Percentiles rank a stretch among this genome's conserved stretches.
Evolutionary conservation across 2,329 filamentous ascomycete species (phyloP).

Genomic region (Calonectria multiphialidica): DNA sequence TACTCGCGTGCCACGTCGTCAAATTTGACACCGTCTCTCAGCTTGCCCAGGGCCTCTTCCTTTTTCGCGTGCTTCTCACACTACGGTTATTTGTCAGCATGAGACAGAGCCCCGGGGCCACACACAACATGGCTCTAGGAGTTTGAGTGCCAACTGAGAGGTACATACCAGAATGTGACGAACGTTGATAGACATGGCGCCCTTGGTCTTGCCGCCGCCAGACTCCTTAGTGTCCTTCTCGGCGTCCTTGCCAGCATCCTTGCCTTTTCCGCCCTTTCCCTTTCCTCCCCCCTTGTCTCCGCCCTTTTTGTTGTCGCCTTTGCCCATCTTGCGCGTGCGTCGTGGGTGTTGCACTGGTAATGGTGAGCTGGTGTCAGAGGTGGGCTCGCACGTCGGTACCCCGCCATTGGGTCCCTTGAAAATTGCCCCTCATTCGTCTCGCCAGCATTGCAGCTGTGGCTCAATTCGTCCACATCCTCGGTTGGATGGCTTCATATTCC

Average conservation of each 20-base stretch:
- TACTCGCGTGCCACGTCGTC: constrained; percentile 80
- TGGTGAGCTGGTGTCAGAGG: constrained; percentile 6
- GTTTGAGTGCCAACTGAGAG: not conserved
- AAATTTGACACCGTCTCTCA: constrained; percentile 77
- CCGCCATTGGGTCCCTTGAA: constrained; percentile 20
- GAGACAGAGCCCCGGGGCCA: not conserved
- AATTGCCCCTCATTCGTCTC: constrained; percentile 18
- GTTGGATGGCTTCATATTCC: not conserved
- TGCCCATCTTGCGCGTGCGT: constrained; percentile 47
- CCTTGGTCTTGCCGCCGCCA: constrained; percentile 56
- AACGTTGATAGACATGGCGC: constrained; percentile 78
- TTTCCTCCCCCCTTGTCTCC: constrained; percentile 50
- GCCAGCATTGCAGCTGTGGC: not conserved
- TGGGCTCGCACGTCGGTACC: constrained; percentile 7
- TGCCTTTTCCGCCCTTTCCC: constrained; percentile 37
- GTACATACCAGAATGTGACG: constrained; percentile 73
- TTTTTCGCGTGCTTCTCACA: constrained; percentile 85
- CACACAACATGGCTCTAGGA: not conserved
- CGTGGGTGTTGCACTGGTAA: constrained; percentile 7
- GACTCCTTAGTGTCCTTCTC: constrained; percentile 45
- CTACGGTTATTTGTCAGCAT: constrained; percentile 46
- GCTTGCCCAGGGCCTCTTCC: constrained; percentile 78
- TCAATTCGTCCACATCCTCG: not conserved
- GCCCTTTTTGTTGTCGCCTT: constrained; percentile 55
- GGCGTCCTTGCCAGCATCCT: constrained; percentile 38